Conservation (phyloP, 306 rosid species). For the Lagenaria siceraria region DNA sequence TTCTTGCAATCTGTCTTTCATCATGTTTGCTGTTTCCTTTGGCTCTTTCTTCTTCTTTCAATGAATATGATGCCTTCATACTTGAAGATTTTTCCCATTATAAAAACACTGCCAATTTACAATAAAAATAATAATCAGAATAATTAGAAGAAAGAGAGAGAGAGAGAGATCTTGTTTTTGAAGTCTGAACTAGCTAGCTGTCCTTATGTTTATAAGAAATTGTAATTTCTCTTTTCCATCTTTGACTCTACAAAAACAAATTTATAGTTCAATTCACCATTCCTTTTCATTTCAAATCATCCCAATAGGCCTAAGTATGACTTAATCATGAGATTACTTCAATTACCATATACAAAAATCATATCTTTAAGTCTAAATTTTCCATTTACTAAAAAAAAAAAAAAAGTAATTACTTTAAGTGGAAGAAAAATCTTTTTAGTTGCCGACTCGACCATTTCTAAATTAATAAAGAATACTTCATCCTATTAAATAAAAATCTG, state of each 20-base stretch:
- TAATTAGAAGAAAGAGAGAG: background rate
- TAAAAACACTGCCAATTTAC: background rate
- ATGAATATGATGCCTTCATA: background rate
- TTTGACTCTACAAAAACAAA: background rate
- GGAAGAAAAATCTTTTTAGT: background rate
- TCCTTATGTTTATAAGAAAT: background rate
- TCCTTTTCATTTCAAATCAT: too few species aligned
- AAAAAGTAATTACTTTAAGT: background rate
- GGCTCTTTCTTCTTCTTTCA: conserved; percentile 2
- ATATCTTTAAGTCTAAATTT: background rate
- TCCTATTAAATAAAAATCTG: background rate
- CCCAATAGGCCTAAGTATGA: background rate
- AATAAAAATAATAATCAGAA: background rate
- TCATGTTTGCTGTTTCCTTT: background rate
- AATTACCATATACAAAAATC: background rate
- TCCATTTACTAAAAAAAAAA: background rate
- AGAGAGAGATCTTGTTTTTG: background rate
- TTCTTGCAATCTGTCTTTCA: background rate
- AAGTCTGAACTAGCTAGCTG: background rate
- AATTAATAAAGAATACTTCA: background rate
- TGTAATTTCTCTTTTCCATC: background rate
- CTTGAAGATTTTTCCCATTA: background rate
- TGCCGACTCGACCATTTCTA: background rate
- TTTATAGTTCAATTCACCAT: too few species aligned
- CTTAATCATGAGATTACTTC: background rate